Percentiles rank a stretch among this genome's conserved stretches.
Conservation (phyloP, 371 early-diverging fungal genomes). For the Mortierella sp. region DNA sequence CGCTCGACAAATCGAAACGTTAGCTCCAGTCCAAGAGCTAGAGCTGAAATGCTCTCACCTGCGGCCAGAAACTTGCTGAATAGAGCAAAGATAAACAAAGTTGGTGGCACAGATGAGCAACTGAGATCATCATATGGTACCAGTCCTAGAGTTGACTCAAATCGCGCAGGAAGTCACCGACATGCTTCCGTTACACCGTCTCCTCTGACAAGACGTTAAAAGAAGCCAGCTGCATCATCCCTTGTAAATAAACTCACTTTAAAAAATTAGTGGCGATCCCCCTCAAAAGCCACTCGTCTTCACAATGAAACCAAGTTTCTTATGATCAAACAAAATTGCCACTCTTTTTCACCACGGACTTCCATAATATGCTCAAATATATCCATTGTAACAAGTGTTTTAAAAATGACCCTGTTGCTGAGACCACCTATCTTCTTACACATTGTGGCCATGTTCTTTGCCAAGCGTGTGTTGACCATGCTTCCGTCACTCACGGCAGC, state of each 20-base stretch:
- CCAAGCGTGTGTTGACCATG: constrained; percentile 29
- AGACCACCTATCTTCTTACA: constrained; percentile 26
- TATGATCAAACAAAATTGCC: not conserved
- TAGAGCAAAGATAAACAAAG: constrained; percentile 18
- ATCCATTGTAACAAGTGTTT: constrained; percentile 54
- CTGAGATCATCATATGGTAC: constrained; percentile 42
- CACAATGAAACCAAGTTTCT: not conserved
- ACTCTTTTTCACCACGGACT: not conserved
- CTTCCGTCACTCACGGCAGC: not conserved
- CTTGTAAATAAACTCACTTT: constrained; percentile 4
- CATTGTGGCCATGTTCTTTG: constrained; percentile 50
- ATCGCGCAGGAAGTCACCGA: not conserved
- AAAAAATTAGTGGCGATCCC: not conserved
- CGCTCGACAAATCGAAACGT: constrained; percentile 13
- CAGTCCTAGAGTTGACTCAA: not conserved
- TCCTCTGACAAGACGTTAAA: constrained; percentile 13
- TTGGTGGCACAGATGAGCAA: constrained; percentile 30
- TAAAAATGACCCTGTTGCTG: constrained; percentile 15
- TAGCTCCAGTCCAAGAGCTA: constrained; percentile 37
- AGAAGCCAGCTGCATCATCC: not conserved
- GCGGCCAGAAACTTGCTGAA: constrained; percentile 37
- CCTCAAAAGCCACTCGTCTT: not conserved
- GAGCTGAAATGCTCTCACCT: constrained; percentile 51
- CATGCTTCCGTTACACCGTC: constrained; percentile 31
- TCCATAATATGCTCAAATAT: constrained; percentile 21